Evolutionary conservation across 345 rosid species (phyloP).

Genomic region (Luvunga scandens): DNA sequence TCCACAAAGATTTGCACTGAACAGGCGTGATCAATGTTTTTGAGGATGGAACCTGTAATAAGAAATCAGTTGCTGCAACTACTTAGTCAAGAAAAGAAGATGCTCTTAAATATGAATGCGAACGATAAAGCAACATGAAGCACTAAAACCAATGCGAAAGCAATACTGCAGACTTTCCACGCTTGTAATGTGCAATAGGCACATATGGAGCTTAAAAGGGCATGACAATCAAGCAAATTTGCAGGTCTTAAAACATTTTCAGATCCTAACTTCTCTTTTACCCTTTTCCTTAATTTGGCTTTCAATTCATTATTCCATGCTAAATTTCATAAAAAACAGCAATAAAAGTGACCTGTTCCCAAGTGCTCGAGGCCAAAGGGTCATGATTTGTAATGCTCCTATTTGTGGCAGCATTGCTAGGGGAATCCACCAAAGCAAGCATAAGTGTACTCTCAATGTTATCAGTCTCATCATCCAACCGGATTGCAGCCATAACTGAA

Average conservation of each 20-base stretch:
- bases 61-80: constrained; percentile 8
- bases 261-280: background rate
- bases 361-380: constrained; percentile 89
- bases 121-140: background rate
- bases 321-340: background rate
- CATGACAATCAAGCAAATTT: background rate
- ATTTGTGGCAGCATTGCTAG: constrained; percentile 38
- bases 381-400: constrained; percentile 58
- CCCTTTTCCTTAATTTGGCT: background rate
- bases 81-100: background rate
- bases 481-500: constrained; percentile 81
- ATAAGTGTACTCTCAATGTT: constrained; percentile 64
- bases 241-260: background rate
- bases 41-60: constrained; percentile 60
- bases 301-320: background rate
- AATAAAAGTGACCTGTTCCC: constrained; percentile 73
- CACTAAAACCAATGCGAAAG: background rate
- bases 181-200: too few species aligned
- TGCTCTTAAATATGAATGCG: background rate
- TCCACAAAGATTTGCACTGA: constrained; percentile 95
- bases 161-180: background rate
- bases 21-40: constrained; percentile 95
- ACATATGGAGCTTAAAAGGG: background rate
- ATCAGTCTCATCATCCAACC: constrained; percentile 73
- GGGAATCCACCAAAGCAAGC: constrained; percentile 53